A percentile compares a stretch with the other conserved stretches of the same genome.
Evolutionary conservation across 2,329 filamentous ascomycete genomes (phyloP).

Genomic region (Xylariaceae sp.): DNA sequence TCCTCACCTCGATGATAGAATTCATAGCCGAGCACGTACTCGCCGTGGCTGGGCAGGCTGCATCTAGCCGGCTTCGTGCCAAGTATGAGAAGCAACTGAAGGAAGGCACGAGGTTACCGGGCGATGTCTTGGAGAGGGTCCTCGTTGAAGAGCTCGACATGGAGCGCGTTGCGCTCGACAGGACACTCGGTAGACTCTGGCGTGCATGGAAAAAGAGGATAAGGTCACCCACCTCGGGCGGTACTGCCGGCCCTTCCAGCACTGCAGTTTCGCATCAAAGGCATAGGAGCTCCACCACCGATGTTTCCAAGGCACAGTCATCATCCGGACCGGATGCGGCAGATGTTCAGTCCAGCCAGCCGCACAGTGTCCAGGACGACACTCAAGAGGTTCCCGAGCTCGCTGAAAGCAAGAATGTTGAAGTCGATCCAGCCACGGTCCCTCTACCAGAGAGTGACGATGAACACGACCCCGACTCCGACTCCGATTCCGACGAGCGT

Average conservation of each 20-base stretch:
- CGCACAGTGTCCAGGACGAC: slow-evolving; percentile 1
- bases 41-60: slow-evolving; percentile 79
- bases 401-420: slow-evolving; percentile 9
- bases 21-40: slow-evolving; percentile 89
- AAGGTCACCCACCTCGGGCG: slow-evolving; percentile 50
- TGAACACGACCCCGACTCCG: slow-evolving; percentile 49
- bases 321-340: slow-evolving; percentile 15
- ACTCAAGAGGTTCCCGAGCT: slow-evolving; percentile 1
- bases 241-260: slow-evolving; percentile 43
- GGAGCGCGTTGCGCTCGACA: slow-evolving; percentile 85
- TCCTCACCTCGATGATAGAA: slow-evolving; percentile 89
- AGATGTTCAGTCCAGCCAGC: slow-evolving; percentile 21
- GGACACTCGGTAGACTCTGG: slow-evolving; percentile 85
- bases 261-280: slow-evolving; percentile 32
- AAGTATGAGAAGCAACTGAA: slow-evolving; percentile 56
- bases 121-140: slow-evolving; percentile 57
- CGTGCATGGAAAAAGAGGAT: slow-evolving; percentile 89
- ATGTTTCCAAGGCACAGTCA: slow-evolving; percentile 36
- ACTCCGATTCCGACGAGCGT: slow-evolving; percentile 26
- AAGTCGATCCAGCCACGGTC: slow-evolving; percentile 50
- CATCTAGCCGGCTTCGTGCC: slow-evolving; percentile 60
- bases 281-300: slow-evolving; percentile 35
- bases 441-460: slow-evolving; percentile 64
- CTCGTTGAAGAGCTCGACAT: slow-evolving; percentile 88
- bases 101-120: slow-evolving; percentile 42